Base-by-base conservation (phyloP, 2,329 filamentous ascomycete species). In the Cladosporium cucumerinum region DNA sequence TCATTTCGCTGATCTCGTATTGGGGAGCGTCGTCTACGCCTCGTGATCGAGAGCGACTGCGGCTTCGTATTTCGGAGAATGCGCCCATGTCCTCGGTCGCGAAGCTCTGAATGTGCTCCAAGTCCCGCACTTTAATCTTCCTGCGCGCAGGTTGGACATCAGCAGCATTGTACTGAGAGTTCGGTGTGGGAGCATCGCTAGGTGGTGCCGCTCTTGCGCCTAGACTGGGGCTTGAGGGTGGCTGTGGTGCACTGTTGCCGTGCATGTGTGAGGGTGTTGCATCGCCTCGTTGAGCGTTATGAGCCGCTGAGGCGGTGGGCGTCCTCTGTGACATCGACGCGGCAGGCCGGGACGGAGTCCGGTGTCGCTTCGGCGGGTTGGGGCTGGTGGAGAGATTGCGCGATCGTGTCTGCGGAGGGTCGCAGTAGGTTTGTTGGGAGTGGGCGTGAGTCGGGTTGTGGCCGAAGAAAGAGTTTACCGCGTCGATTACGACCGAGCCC, bases 1-100 rank as follows among this genome's bases (percentile, higher is more conserved):
- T 95, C 94, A 99, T 98, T 61, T 87, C 91, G 79, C 93, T 97
- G 72, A 99, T 97, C 78, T 98, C 95, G 76, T 97, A 99, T 75
- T 88, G 86, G 63, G 85, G 83, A 2, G 81, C 80, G 66, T 86
- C 84, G 61, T 82, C 81, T 67, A 80, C 80, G 36, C 78, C 76
- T 67, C 80, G 77, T 46, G 78, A 78, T 54, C 77, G 73, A 48
- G 79, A 70, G 61, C 75, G 67, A 76, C 78, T 69, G 63, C 73
- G 70, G 66, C 69, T 72, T 25, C 75, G 76, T 62, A 71, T 84
- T 80, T 69, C 83, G 70, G 84, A 76, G 78, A 84, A 78, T 72
- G 83, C 70, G 77, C 87, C 74, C 89, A 82, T 81, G 69, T 97
- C 92, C 68, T 94, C 89, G 68, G 85, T 88, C 28, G 92, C 93